A percentile compares a stretch with the other conserved stretches of the same genome.
Conservation (phyloP, 192 early-diverging fungal genomes). For the Coemansia sp. region DNA sequence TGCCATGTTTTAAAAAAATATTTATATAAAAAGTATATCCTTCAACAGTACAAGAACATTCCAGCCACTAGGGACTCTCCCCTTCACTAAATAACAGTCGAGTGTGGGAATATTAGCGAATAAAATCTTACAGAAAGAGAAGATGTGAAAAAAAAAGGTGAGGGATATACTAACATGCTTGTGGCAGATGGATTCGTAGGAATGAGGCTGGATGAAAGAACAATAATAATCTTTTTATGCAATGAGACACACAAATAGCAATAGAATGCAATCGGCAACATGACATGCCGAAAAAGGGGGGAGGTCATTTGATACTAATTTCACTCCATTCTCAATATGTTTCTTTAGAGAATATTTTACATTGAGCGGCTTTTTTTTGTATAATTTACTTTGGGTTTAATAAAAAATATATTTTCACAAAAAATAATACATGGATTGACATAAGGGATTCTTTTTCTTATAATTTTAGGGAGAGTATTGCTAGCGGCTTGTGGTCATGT, state of each 20-base stretch:
- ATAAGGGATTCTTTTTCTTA: neutral
- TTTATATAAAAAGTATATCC: neutral
- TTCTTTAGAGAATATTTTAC: neutral
- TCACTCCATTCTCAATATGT: neutral
- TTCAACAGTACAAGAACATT: neutral
- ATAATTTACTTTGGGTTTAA: constrained; percentile 5
- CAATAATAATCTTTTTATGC: neutral
- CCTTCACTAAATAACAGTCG: neutral
- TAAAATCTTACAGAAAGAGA: neutral
- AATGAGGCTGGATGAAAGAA: neutral
- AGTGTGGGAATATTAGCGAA: neutral
- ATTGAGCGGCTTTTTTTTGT: neutral
- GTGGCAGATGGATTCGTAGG: neutral
- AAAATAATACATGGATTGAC: neutral
- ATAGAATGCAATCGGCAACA: neutral
- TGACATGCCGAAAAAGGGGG: neutral
- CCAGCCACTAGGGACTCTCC: neutral
- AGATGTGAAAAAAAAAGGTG: neutral
- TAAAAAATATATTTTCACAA: neutral
- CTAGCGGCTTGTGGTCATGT: constrained; percentile 1
- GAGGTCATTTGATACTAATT: neutral
- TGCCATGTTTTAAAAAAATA: neutral
- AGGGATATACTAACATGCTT: neutral
- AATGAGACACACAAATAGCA: neutral
- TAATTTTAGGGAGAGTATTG: neutral